Conservation (phyloP, 1,139 yeast genomes). For the Saccharomyces hybrid region DNA sequence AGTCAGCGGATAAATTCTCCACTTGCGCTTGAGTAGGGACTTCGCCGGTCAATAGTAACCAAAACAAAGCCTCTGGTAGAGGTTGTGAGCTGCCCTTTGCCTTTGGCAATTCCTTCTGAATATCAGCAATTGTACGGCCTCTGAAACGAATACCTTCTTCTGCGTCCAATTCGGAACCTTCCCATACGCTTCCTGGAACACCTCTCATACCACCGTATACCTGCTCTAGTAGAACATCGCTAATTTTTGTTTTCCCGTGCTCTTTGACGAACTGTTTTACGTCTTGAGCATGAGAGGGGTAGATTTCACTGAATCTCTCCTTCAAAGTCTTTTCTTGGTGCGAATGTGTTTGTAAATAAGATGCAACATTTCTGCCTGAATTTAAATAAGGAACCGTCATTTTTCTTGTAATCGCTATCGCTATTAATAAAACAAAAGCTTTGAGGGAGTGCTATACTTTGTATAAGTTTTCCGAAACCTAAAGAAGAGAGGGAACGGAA, state of each 20-base stretch:
- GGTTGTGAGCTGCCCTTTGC: conserved; percentile 74
- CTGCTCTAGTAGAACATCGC: conserved; percentile 90
- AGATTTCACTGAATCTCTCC: conserved; percentile 86
- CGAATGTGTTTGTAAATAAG: conserved; percentile 2
- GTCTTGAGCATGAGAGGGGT: conserved; percentile 89
- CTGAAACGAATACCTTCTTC: conserved; percentile 98
- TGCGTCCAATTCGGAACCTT: conserved; percentile 97
- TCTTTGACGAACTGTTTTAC: conserved; percentile 84
- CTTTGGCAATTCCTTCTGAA: conserved; percentile 87
- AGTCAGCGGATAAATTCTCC: conserved; percentile 45
- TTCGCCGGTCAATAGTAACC: conserved; percentile 58
- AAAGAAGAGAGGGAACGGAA: neutral
- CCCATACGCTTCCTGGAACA: conserved; percentile 97
- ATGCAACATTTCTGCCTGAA: neutral
- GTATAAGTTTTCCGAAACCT: neutral
- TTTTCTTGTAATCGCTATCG: neutral
- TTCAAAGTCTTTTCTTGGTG: conserved; percentile 55
- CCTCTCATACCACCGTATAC: conserved; percentile 99
- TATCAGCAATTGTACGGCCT: conserved; percentile 95
- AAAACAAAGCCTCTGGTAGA: conserved; percentile 57
- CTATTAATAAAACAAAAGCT: neutral
- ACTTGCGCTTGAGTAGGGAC: conserved; percentile 52
- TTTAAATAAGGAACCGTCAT: neutral
- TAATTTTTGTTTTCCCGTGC: conserved; percentile 83
- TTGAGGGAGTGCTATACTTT: neutral